Percentiles rank a stretch among this genome's conserved stretches.
These are phyloP conservation scores for Fusarium sp. DNA, from an alignment of 2,329 filamentous ascomycete genomes.

Conservation along the genomic window DNA sequence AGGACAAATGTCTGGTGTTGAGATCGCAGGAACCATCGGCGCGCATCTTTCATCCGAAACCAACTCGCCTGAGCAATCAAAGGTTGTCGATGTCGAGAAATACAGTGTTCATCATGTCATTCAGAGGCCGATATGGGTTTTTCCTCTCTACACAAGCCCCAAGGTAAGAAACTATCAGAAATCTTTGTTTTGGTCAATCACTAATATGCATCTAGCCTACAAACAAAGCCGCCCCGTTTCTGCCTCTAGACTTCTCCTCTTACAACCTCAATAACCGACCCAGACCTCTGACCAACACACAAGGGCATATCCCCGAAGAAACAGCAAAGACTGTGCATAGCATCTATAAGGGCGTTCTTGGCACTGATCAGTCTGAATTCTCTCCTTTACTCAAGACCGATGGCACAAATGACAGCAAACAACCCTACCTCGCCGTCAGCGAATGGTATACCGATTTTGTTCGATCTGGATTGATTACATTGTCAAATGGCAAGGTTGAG, in stretches of 20 bases:
- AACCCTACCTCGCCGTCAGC: constrained; percentile 75
- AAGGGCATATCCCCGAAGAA: constrained; percentile 71
- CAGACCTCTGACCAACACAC: constrained; percentile 67
- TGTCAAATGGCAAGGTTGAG: constrained; percentile 60
- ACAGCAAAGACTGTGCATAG: constrained; percentile 65
- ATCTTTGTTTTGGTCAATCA: too few species aligned
- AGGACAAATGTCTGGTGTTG: constrained; percentile 84
- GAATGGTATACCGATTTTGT: constrained; percentile 81
- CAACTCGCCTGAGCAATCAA: constrained; percentile 61
- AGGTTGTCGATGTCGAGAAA: constrained; percentile 56
- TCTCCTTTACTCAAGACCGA: constrained; percentile 56
- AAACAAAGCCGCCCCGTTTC: constrained; percentile 66
- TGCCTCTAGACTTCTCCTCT: constrained; percentile 77
- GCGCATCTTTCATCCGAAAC: constrained; percentile 73
- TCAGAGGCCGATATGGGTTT: constrained; percentile 76
- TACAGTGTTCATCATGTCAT: constrained; percentile 75
- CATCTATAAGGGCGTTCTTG: constrained; percentile 60
- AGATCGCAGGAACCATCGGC: constrained; percentile 79
- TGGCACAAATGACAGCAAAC: constrained; percentile 57
- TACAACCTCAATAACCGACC: constrained; percentile 76
- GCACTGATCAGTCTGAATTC: constrained; percentile 65
- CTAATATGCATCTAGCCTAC: constrained; percentile 51
- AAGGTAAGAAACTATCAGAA: constrained; percentile 51
- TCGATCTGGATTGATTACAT: constrained; percentile 68
- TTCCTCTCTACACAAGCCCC: constrained; percentile 69